These are phyloP conservation scores for Aphanoascus verrucosus DNA, from an alignment of 2,329 filamentous ascomycete genomes.

Conservation along the genomic window DNA sequence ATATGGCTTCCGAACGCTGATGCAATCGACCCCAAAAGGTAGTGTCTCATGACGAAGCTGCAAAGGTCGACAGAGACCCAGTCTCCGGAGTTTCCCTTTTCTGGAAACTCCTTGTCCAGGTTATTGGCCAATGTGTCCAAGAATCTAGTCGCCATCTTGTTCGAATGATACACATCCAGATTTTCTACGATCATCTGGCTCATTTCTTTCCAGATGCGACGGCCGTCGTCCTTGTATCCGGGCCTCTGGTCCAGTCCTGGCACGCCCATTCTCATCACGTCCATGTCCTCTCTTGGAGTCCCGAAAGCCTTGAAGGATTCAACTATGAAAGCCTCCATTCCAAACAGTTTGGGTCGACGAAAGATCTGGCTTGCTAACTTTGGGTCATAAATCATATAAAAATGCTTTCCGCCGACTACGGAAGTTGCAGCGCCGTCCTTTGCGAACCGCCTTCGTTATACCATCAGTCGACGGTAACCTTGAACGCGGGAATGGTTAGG, in stretches of 20 bases:
- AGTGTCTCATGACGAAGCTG: conserved; percentile 15
- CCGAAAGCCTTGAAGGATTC: conserved; percentile 15
- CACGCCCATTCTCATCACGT: conserved; percentile 15
- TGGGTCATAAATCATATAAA: conserved; percentile 19
- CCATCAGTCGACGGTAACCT: background rate
- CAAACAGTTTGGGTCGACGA: conserved; percentile 17
- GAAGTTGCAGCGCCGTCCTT: conserved; percentile 6
- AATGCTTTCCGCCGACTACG: conserved; percentile 16
- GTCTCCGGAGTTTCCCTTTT: conserved; percentile 4
- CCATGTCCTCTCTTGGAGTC: conserved; percentile 15
- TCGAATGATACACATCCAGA: conserved; percentile 12
- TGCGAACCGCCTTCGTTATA: conserved; percentile 10
- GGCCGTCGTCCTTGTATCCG: conserved; percentile 12
- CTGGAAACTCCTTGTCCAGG: conserved; percentile 17
- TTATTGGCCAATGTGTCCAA: conserved; percentile 14
- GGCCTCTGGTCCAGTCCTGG: conserved; percentile 6
- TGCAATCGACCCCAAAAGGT: conserved; percentile 17
- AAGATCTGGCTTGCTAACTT: conserved; percentile 18
- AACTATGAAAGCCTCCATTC: conserved; percentile 17
- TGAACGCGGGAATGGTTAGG: background rate
- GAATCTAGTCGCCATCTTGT: conserved; percentile 15
- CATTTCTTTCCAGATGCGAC: conserved; percentile 14
- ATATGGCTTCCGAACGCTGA: conserved; percentile 18
- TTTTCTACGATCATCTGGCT: conserved; percentile 12
- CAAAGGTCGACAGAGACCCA: conserved; percentile 18